Base-by-base conservation (phyloP, 306 rosid genomes). In the Castanopsis chinensis region DNA sequence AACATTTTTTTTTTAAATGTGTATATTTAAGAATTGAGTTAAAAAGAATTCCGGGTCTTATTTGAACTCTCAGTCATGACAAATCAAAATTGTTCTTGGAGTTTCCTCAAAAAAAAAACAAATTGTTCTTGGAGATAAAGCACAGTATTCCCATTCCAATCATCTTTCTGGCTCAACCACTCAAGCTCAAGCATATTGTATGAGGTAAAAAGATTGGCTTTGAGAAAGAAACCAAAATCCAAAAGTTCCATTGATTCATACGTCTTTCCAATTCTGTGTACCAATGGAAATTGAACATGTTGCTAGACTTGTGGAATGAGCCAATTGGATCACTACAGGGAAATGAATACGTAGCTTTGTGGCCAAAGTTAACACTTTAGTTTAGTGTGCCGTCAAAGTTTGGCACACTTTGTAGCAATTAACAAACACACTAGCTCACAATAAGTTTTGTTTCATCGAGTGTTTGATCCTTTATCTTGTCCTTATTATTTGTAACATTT, bases 331-430 rank as follows among this genome's bases (percentile, higher is more conserved):
- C 51, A 4, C 17, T 19, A 8, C 37, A 67, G 37, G 37, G 14
- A 67, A 35, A 21, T 1, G 23, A 23, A 60, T 19, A 74, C 80
- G 83, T 74, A 51, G 71, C 43, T 53, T 23, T 43, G 73, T 55
- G 45, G 78, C 55, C 58, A 30, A 72, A 35, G 63, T 32, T 67
- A 21, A 7, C 7, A 49, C n/a, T 37, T 37, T 7, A 76, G 45
- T 28, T 63, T 27, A 27, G 19, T 35, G 61, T 64, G 69, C 74
- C 81, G 81, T 82, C 85, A 72, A 82, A 69, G 67, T 78, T 78
- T 73, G 79, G 85, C 59, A 28, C 58, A 45, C 71, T 35, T 15
- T 1, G 72, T 5, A 19, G 33, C 71, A 65, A 65, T 37, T 7
- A 37, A 37, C 45, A 37, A 37, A 37, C 45, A 37, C 11, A 37